Evolutionary conservation across 768 basidiomycete genomes (phyloP), one percentile per base, ranked within the genome.

Genomic region (Mycena capillaripes): DNA sequence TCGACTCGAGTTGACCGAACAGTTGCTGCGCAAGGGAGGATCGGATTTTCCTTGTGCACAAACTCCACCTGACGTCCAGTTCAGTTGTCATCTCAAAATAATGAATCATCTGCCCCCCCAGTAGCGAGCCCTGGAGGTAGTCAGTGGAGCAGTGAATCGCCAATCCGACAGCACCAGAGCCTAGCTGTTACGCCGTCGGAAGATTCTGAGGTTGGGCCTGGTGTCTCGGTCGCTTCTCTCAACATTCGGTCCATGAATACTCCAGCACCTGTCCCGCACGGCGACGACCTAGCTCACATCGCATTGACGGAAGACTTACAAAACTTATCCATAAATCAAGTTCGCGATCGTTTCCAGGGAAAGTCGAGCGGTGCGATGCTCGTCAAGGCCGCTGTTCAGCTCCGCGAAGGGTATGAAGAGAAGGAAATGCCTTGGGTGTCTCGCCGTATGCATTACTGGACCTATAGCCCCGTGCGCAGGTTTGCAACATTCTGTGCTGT

Each of bases 351-450:
- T 14, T 71, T 71, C 25, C 70, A 71, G 6, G 70, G 64, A 17
- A 50, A 71, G 25, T 59, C 64, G 30, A 60, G 57, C 50, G 50
- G 58, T n/a, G 64, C 58, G 11, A 60, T 66, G 70, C 57, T 71
- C 14, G 64, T 66, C 36, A 66, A 71, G 52, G 36, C 57, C 11
- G 70, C 58, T 2, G 70, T 71, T 3, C 29, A n/a, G 16, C 44
- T 66, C 3, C 63, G 70, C 21, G 57, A 71, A n/a, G n/a, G n/a
- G n/a, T n/a, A n/a, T n/a, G n/a, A n/a, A n/a, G n/a, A n/a, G n/a
- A n/a, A n/a, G n/a, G n/a, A n/a, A n/a, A n/a, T n/a, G n/a, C n/a
- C n/a, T n/a, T n/a, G n/a, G n/a, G n/a, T n/a, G n/a, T n/a, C n/a
- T n/a, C n/a, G n/a, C n/a, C n/a, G n/a, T n/a, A n/a, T n/a, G n/a